Evolutionary conservation across 768 basidiomycete species (phyloP).

Genomic region (Solioccasus polychromus): DNA sequence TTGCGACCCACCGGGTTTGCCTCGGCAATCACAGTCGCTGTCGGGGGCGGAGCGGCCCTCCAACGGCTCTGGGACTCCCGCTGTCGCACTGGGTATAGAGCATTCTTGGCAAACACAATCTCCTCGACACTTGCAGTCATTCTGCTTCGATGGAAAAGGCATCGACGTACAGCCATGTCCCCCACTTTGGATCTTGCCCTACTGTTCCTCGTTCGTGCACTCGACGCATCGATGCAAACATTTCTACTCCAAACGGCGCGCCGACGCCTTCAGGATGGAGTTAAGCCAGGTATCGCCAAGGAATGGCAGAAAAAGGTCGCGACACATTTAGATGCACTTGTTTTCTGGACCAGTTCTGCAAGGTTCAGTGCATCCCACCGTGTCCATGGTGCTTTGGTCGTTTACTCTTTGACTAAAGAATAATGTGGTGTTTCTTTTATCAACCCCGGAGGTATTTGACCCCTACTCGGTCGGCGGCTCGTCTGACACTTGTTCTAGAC

Average conservation of each 20-base stretch:
- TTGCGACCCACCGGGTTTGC: constrained; percentile 64
- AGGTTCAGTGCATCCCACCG: constrained; percentile 41
- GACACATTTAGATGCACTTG: constrained; percentile 58
- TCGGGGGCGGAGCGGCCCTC: constrained; percentile 63
- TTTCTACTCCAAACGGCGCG: constrained; percentile 37
- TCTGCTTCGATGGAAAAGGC: constrained; percentile 53
- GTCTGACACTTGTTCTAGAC: constrained; percentile 25
- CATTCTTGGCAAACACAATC: constrained; percentile 56
- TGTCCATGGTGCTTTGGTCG: not conserved
- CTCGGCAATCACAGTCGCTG: constrained; percentile 57
- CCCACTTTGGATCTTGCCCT: constrained; percentile 69
- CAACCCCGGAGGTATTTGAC: constrained; percentile 58
- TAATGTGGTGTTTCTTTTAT: constrained; percentile 90
- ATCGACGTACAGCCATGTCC: constrained; percentile 30
- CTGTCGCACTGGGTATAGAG: constrained; percentile 26
- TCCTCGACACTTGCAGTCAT: constrained; percentile 56
- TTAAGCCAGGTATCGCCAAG: constrained; percentile 16
- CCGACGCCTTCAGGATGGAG: not conserved
- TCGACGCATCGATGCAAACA: constrained; percentile 59
- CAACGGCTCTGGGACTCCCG: constrained; percentile 40
- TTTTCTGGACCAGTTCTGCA: constrained; percentile 78
- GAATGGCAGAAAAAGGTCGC: constrained; percentile 35
- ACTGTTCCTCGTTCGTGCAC: constrained; percentile 63
- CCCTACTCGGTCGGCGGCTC: not conserved
- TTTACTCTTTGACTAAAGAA: constrained; percentile 41